A percentile compares a stretch with the other conserved stretches of the same genome.
Evolutionary conservation across 768 basidiomycete genomes (phyloP).

Genomic region (Solioccasus polychromus): DNA sequence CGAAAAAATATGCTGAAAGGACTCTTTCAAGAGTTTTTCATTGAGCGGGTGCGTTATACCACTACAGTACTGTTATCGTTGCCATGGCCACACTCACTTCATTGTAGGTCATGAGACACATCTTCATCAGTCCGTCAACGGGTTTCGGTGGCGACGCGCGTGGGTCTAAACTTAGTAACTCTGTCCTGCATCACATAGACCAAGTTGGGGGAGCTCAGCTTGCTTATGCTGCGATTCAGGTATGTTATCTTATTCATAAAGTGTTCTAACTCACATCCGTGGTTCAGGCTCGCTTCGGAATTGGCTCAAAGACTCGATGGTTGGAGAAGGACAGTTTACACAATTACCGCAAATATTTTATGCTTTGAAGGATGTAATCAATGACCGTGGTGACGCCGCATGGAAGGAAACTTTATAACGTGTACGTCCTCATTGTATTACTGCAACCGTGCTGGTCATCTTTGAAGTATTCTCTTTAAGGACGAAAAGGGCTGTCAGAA

Average conservation of each 20-base stretch:
- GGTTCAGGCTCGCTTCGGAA: background rate
- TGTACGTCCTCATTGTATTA: background rate
- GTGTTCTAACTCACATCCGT: background rate
- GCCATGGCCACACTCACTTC: background rate
- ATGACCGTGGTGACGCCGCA: background rate
- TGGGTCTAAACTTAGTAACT: background rate
- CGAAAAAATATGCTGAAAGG: too few relatives aligned
- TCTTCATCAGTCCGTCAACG: background rate
- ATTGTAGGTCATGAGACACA: too few relatives aligned
- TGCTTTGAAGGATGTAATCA: background rate
- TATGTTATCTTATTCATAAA: background rate
- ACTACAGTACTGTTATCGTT: too few relatives aligned
- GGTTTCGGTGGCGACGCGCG: background rate
- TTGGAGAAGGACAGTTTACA: background rate
- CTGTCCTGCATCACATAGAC: background rate
- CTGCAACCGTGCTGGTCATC: background rate
- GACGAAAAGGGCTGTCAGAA: background rate
- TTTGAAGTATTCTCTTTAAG: background rate
- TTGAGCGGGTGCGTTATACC: background rate
- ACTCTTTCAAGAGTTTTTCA: too few relatives aligned
- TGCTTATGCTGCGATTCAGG: slow-evolving; percentile 3
- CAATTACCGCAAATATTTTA: slow-evolving; percentile 4
- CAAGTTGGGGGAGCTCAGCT: slow-evolving; percentile 1
- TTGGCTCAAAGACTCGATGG: slow-evolving; percentile 3
- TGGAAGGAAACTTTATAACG: background rate